Percentiles rank a stretch among this genome's conserved stretches.
Conservation (phyloP, 2,329 filamentous ascomycete species). For the Pseudogymnoascus sp. region DNA sequence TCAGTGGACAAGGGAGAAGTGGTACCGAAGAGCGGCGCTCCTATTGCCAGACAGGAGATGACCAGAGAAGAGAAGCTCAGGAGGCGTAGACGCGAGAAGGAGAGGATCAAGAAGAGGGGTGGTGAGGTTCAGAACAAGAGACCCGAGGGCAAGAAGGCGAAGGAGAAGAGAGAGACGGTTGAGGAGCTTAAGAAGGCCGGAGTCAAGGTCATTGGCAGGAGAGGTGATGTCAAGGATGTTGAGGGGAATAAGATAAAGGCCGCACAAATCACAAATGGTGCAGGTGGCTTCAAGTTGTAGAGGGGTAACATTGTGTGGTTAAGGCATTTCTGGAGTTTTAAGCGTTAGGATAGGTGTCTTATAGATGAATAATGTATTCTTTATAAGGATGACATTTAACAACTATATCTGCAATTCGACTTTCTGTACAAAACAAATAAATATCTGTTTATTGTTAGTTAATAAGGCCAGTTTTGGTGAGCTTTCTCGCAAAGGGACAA, state of each 20-base stretch:
- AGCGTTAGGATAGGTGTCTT: slow-evolving; percentile 8
- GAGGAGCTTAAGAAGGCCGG: slow-evolving; percentile 67
- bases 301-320: neutral
- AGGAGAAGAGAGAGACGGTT: slow-evolving; percentile 43
- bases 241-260: slow-evolving; percentile 67
- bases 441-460: neutral
- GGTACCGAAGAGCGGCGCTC: slow-evolving; percentile 67
- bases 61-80: slow-evolving; percentile 75
- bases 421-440: neutral
- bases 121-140: slow-evolving; percentile 41
- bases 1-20: slow-evolving; percentile 60
- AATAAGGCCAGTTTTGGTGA: neutral
- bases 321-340: slow-evolving; percentile 4
- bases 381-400: slow-evolving; percentile 4
- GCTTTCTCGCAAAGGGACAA: neutral
- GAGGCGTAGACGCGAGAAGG: slow-evolving; percentile 73
- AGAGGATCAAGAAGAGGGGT: slow-evolving; percentile 66
- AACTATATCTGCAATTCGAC: neutral
- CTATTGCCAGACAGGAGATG: slow-evolving; percentile 78
- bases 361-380: slow-evolving; percentile 7
- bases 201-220: slow-evolving; percentile 86
- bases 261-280: slow-evolving; percentile 42
- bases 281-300: slow-evolving; percentile 55
- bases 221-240: slow-evolving; percentile 76
- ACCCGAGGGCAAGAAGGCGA: slow-evolving; percentile 50